Evolutionary conservation across 2,329 filamentous ascomycete genomes (phyloP).

Genomic region (Hypoxylon sp.): DNA sequence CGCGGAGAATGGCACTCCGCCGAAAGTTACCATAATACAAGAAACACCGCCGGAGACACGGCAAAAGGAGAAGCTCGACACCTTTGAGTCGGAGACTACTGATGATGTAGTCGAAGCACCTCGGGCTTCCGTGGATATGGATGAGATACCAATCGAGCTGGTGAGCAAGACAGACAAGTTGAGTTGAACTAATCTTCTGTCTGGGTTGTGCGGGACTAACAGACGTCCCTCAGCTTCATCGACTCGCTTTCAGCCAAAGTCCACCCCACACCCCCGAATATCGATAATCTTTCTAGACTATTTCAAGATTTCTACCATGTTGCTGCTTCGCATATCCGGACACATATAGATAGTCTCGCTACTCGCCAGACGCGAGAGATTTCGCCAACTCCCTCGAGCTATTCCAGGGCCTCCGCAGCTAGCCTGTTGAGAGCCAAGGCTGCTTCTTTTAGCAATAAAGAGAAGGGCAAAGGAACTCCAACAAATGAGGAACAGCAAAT

Average conservation of each 20-base stretch:
- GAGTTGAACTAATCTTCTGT: conserved; percentile 47
- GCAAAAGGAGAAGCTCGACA: conserved; percentile 58
- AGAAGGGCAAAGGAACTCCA: conserved; percentile 62
- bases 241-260: conserved; percentile 90
- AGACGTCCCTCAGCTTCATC: conserved; percentile 77
- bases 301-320: conserved; percentile 95
- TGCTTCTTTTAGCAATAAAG: conserved; percentile 67
- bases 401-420: conserved; percentile 70
- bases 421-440: conserved; percentile 71
- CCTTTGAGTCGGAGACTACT: conserved; percentile 65
- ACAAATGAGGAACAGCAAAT: conserved; percentile 79
- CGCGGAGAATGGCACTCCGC: conserved; percentile 59
- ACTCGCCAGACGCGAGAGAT: conserved; percentile 79
- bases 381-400: conserved; percentile 68
- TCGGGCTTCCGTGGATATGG: conserved; percentile 77
- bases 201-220: conserved; percentile 38
- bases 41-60: conserved; percentile 40
- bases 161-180: conserved; percentile 90
- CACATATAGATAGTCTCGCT: conserved; percentile 86
- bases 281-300: conserved; percentile 84
- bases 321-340: conserved; percentile 85
- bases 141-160: conserved; percentile 94
- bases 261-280: conserved; percentile 84
- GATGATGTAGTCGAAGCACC: conserved; percentile 65
- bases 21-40: conserved; percentile 50